Conservation (phyloP, 768 basidiomycete species). For the Tylopilus vinaceipallidus region DNA sequence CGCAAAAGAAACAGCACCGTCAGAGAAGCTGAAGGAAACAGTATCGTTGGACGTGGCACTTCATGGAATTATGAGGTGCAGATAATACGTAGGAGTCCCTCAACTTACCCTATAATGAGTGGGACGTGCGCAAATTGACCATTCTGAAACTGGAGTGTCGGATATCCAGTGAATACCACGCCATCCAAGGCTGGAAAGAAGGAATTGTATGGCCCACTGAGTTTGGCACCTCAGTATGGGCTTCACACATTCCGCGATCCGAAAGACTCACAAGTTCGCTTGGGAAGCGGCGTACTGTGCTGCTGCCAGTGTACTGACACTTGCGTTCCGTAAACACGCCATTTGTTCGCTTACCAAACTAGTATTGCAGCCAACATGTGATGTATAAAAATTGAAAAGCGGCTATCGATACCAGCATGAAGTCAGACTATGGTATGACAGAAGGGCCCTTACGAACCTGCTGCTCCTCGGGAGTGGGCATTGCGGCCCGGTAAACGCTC, state of each 20-base stretch:
- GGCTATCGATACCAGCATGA: conserved; percentile 32
- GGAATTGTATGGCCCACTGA: too few species aligned
- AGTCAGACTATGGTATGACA: neutral
- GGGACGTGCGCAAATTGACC: too few species aligned
- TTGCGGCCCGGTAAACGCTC: conserved; percentile 53
- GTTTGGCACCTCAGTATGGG: too few species aligned
- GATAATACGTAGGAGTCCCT: too few species aligned
- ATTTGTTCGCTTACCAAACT: conserved; percentile 37
- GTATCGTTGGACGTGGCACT: conserved; percentile 64
- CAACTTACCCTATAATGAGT: too few species aligned
- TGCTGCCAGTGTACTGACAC: conserved; percentile 48
- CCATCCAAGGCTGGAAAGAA: too few species aligned
- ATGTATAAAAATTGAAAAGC: conserved; percentile 51
- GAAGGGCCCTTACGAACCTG: conserved; percentile 35
- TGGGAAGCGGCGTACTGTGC: conserved; percentile 50
- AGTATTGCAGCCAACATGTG: conserved; percentile 47
- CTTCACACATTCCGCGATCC: too few species aligned
- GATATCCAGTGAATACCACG: too few species aligned
- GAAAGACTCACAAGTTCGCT: conserved; percentile 39
- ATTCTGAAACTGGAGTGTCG: too few species aligned
- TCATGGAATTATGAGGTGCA: neutral
- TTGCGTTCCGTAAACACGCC: conserved; percentile 48
- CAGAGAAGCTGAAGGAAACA: too few species aligned
- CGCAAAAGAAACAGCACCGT: too few species aligned
- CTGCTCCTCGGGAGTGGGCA: conserved; percentile 52